Evolutionary conservation across 352 stramenopile genomes (phyloP).

Genomic region (Phytopythium cucurbitacearum): DNA sequence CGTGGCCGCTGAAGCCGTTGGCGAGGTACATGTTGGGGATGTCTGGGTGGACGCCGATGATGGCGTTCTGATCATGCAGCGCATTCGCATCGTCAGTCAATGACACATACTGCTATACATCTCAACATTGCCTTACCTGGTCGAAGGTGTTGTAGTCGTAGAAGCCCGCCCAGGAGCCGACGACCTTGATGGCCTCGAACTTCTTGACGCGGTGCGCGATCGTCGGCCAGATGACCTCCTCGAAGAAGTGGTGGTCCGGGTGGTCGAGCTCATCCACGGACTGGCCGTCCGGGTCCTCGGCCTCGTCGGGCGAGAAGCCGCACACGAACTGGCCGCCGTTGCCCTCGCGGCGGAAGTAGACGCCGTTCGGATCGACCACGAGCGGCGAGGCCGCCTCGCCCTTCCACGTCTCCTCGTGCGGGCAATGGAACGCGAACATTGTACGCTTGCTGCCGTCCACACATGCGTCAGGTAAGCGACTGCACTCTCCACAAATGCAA

Average conservation of each 20-base stretch:
- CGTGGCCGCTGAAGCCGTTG: conserved; percentile 84
- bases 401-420: conserved; percentile 70
- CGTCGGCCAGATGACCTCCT: conserved; percentile 77
- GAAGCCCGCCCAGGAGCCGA: conserved; percentile 74
- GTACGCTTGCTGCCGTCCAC: conserved; percentile 37
- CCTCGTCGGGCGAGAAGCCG: conserved; percentile 53
- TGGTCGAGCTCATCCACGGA: conserved; percentile 63
- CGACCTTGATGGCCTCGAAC: conserved; percentile 80
- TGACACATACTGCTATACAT: too few relatives aligned
- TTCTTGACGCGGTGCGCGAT: conserved; percentile 68
- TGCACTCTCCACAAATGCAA: too few relatives aligned
- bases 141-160: conserved; percentile 89
- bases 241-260: conserved; percentile 67
- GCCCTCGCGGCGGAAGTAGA: conserved; percentile 82
- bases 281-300: conserved; percentile 57
- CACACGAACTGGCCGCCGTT: conserved; percentile 65
- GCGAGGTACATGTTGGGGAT: conserved; percentile 79
- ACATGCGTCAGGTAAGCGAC: too few relatives aligned
- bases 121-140: too few relatives aligned
- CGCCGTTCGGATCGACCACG: conserved; percentile 67
- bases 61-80: conserved; percentile 54
- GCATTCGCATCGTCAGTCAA: not conserved
- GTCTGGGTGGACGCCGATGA: conserved; percentile 75
- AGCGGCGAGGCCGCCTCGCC: conserved; percentile 57
- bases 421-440: conserved; percentile 78